These are phyloP conservation scores for Trametes punicea DNA, from an alignment of 768 basidiomycete genomes.

Conservation along the genomic window DNA sequence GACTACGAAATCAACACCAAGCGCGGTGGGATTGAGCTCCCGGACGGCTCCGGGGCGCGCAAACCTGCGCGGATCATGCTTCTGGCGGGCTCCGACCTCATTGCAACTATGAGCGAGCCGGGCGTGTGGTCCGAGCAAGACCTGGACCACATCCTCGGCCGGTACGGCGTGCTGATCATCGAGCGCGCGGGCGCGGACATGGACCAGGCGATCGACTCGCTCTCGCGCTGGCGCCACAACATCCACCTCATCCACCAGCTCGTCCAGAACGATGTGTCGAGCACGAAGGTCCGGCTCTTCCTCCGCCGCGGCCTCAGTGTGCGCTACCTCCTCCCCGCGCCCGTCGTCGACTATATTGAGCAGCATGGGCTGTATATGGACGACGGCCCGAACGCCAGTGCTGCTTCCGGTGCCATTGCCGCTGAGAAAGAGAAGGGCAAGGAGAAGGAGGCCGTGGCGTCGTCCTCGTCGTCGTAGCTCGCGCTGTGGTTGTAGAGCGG, in stretches of 20 bases:
- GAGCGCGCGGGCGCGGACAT: conserved; percentile 94
- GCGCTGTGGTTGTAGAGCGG: background rate
- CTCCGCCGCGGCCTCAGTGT: conserved; percentile 76
- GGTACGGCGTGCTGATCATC: conserved; percentile 92
- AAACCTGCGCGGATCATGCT: conserved; percentile 84
- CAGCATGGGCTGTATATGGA: conserved; percentile 74
- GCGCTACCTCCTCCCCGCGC: conserved; percentile 86
- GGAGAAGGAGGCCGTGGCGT: conserved; percentile 28
- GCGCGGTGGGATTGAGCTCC: conserved; percentile 71
- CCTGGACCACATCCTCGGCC: conserved; percentile 93
- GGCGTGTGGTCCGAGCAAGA: conserved; percentile 96
- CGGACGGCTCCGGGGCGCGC: conserved; percentile 73
- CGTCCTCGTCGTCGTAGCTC: background rate
- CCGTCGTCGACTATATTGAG: conserved; percentile 94
- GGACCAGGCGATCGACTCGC: conserved; percentile 72
- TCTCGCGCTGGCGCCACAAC: conserved; percentile 76
- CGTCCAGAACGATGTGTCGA: conserved; percentile 96
- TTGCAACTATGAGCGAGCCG: conserved; percentile 97
- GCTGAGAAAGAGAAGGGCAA: conserved; percentile 37
- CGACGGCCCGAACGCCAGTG: conserved; percentile 40
- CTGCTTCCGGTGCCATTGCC: conserved; percentile 24
- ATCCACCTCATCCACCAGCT: conserved; percentile 91
- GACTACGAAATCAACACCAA: conserved; percentile 90
- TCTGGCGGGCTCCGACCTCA: conserved; percentile 96
- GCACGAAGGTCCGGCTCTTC: conserved; percentile 86